Conservation (phyloP, 2,329 filamentous ascomycete genomes). For the Colletotrichum tabaci region DNA sequence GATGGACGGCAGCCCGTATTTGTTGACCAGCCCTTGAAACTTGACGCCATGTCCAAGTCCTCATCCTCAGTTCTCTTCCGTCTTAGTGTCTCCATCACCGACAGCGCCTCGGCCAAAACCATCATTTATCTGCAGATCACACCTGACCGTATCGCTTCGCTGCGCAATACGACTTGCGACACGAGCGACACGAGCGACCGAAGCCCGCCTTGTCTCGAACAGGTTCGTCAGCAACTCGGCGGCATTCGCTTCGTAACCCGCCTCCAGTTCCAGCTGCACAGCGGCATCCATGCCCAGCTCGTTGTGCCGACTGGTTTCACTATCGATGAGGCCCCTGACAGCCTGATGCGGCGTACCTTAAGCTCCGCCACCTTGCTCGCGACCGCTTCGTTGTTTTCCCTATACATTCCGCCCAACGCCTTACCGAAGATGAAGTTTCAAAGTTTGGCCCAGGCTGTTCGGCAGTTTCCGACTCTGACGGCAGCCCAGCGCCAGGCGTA, state of each 20-base stretch:
- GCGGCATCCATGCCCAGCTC: slow-evolving; percentile 7
- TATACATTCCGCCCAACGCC: slow-evolving; percentile 14
- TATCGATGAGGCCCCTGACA: not conserved
- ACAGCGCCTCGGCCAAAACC: not conserved
- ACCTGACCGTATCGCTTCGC: not conserved
- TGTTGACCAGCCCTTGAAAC: not conserved
- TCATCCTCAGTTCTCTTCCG: not conserved
- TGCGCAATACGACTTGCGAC: not conserved
- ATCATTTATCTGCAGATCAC: slow-evolving; percentile 6
- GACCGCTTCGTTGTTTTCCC: slow-evolving; percentile 4
- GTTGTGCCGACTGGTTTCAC: slow-evolving; percentile 7
- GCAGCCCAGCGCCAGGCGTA: slow-evolving; percentile 15
- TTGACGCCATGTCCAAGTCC: not conserved
- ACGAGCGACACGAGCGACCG: not conserved
- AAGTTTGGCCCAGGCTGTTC: slow-evolving; percentile 1
- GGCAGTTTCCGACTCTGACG: slow-evolving; percentile 8
- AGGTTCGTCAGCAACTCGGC: not conserved
- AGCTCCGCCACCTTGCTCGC: slow-evolving; percentile 2
- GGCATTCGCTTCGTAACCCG: slow-evolving; percentile 7
- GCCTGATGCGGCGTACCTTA: not conserved
- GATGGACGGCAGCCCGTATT: not conserved
- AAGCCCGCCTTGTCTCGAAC: not conserved
- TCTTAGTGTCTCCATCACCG: not conserved
- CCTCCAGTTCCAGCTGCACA: slow-evolving; percentile 25
- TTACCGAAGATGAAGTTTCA: not conserved